phyloP scores from a whole-genome alignment of 257 asterid species.

The Scutellaria baicalensis region DNA sequence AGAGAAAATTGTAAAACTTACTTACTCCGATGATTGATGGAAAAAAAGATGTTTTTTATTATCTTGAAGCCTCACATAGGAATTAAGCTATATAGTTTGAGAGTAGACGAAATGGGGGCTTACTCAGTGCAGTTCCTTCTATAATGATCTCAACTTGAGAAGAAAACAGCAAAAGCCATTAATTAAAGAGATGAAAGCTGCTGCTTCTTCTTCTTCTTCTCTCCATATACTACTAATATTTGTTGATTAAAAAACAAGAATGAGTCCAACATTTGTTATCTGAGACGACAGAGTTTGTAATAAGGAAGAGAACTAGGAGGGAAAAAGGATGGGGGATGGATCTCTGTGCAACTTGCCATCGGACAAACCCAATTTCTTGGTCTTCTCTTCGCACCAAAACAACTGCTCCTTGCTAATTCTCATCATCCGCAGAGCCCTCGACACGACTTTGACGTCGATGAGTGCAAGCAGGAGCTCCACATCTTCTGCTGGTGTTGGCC shows the following conservation, averaged over 20 bases:
- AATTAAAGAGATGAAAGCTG: too few relatives aligned
- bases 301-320: conserved; percentile 24
- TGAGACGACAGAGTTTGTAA: not conserved
- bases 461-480: conserved; percentile 64
- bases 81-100: too few relatives aligned
- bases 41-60: too few relatives aligned
- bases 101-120: too few relatives aligned
- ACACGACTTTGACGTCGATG: conserved; percentile 56
- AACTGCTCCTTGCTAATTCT: conserved; percentile 60
- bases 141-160: too few relatives aligned
- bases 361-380: conserved; percentile 50
- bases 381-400: conserved; percentile 87
- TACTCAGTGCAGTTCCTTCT: too few relatives aligned
- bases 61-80: too few relatives aligned
- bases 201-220: too few relatives aligned
- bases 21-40: too few relatives aligned
- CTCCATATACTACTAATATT: too few relatives aligned
- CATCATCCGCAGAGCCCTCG: conserved; percentile 57
- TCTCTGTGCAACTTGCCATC: conserved; percentile 77
- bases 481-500: conserved; percentile 54
- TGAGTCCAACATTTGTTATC: not conserved
- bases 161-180: too few relatives aligned
- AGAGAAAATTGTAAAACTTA: too few relatives aligned
- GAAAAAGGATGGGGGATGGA: conserved; percentile 73
- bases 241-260: not conserved